Conservation (phyloP, 805 yeast genomes). For the Priceomyces carsonii region DNA sequence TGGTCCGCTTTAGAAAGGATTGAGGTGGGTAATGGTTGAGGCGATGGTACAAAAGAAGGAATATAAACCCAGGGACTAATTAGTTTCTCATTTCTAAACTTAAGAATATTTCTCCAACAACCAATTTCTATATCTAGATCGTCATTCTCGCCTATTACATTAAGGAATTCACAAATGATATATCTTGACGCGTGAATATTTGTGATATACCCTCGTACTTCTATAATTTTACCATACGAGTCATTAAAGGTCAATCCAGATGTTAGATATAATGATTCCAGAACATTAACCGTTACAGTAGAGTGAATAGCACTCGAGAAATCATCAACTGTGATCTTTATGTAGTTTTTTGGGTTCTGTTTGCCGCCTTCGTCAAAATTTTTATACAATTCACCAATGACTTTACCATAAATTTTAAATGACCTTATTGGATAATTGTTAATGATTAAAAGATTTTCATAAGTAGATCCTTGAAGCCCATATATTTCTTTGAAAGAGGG, state of each 20-base stretch:
- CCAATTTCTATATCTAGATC: slow-evolving; percentile 26
- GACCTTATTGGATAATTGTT: slow-evolving; percentile 35
- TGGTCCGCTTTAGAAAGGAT: neutral
- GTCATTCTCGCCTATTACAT: slow-evolving; percentile 14
- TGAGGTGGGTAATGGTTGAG: neutral
- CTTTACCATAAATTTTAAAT: slow-evolving; percentile 26
- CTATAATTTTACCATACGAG: slow-evolving; percentile 26
- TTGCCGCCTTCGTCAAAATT: slow-evolving; percentile 8
- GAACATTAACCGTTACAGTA: slow-evolving; percentile 24
- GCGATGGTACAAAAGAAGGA: slow-evolving; percentile 3
- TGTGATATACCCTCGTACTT: slow-evolving; percentile 20
- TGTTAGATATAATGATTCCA: slow-evolving; percentile 8
- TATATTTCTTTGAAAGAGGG: slow-evolving; percentile 14
- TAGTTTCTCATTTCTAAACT: slow-evolving; percentile 17
- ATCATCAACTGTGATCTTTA: slow-evolving; percentile 33
- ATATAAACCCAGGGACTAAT: slow-evolving; percentile 27
- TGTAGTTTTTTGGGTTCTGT: slow-evolving; percentile 9
- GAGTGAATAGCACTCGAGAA: slow-evolving; percentile 27
- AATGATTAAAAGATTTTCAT: slow-evolving; percentile 17
- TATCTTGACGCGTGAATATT: slow-evolving; percentile 9
- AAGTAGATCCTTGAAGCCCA: slow-evolving; percentile 15
- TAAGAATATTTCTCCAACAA: slow-evolving; percentile 28
- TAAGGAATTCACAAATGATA: slow-evolving; percentile 11
- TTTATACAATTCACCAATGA: slow-evolving; percentile 22
- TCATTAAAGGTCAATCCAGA: slow-evolving; percentile 15